Conservation (phyloP, 2,329 filamentous ascomycete genomes). For the Coleophoma eucalyptorum region DNA sequence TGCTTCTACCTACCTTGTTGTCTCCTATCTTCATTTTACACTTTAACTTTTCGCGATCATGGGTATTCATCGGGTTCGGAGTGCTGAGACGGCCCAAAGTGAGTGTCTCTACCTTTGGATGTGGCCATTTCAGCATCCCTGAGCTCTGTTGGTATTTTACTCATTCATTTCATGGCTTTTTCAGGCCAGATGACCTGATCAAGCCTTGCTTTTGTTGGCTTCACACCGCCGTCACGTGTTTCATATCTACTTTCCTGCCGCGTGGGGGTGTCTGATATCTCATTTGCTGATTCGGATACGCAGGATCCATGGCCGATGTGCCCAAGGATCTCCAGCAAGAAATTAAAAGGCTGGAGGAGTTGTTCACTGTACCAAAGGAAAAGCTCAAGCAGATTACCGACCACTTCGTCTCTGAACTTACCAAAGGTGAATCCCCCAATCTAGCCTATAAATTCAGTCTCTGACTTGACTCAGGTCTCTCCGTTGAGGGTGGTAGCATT, state of each 20-base stretch:
- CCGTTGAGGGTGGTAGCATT: slow-evolving; percentile 86
- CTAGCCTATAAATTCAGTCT: not conserved
- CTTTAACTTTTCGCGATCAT: not conserved
- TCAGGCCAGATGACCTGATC: too few species aligned
- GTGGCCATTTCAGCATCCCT: too few species aligned
- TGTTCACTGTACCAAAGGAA: slow-evolving; percentile 72
- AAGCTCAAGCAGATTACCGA: slow-evolving; percentile 89
- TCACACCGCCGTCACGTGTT: slow-evolving; percentile 18
- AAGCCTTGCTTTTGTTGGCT: too few species aligned
- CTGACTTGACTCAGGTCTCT: slow-evolving; percentile 57
- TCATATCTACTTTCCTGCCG: not conserved
- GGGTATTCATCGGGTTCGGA: not conserved
- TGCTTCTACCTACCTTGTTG: not conserved
- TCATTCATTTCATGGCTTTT: too few species aligned
- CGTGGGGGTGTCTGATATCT: not conserved
- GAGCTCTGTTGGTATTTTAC: too few species aligned
- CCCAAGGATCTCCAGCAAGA: slow-evolving; percentile 78
- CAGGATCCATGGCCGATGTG: slow-evolving; percentile 88
- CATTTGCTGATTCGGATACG: slow-evolving; percentile 12
- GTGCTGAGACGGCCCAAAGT: not conserved
- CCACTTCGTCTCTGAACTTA: slow-evolving; percentile 85
- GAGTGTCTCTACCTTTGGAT: not conserved
- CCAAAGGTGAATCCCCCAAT: slow-evolving; percentile 61
- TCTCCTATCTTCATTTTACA: not conserved
- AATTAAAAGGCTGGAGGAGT: slow-evolving; percentile 78